Evolutionary conservation across 345 rosid species (phyloP).

Genomic region (Dimocarpus longan): DNA sequence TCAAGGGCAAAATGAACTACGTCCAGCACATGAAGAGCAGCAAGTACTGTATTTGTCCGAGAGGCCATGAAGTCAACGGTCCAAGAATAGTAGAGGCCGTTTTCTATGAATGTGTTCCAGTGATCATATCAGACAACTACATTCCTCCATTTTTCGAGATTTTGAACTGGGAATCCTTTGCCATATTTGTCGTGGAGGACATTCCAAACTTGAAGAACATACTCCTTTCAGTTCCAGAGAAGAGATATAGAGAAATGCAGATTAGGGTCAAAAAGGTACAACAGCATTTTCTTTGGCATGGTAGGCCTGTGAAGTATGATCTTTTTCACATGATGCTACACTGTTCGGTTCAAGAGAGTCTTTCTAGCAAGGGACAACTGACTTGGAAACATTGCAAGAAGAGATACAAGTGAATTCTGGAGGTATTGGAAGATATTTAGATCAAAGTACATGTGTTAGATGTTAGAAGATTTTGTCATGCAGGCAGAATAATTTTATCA

Average conservation of each 20-base stretch:
- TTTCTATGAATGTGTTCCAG: conserved; percentile 87
- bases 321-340: conserved; percentile 95
- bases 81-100: conserved; percentile 94
- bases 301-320: conserved; percentile 72
- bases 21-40: conserved; percentile 80
- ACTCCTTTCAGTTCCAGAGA: conserved; percentile 63
- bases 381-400: background rate
- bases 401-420: background rate
- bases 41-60: conserved; percentile 93
- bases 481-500: background rate
- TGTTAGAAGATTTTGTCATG: background rate
- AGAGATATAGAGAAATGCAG: conserved; percentile 64
- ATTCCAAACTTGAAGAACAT: conserved; percentile 79
- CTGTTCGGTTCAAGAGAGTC: conserved; percentile 81
- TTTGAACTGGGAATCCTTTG: conserved; percentile 89
- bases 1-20: conserved; percentile 70
- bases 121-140: conserved; percentile 87
- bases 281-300: conserved; percentile 94
- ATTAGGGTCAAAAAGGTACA: conserved; percentile 79
- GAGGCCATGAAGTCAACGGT: conserved; percentile 91
- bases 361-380: conserved; percentile 48
- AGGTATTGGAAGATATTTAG: background rate
- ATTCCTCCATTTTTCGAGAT: conserved; percentile 88
- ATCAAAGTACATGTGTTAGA: background rate
- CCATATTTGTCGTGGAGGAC: conserved; percentile 80